phyloP scores from a whole-genome alignment of 768 basidiomycete species.

The Macrocybe gigantea region DNA sequence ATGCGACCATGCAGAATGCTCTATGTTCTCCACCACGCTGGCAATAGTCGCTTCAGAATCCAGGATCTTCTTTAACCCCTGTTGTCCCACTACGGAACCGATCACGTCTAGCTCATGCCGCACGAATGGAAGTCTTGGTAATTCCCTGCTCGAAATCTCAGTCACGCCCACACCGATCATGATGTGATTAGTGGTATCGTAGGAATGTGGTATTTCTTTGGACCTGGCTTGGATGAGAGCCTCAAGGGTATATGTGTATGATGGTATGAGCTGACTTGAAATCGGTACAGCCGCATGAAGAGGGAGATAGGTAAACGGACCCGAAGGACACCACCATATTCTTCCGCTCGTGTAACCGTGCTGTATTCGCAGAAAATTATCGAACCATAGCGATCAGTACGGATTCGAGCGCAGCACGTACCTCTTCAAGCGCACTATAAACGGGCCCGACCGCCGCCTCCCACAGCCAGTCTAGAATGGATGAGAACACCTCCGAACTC shows the following conservation, averaged over 20 bases:
- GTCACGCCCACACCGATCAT: no score
- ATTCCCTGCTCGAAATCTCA: no score
- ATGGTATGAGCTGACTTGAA: background rate
- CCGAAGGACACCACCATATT: conserved; percentile 1
- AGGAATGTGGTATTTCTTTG: no score
- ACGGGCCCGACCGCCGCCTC: background rate
- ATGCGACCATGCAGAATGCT: background rate
- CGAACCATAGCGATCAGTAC: background rate
- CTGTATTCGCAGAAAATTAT: background rate
- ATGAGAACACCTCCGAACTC: background rate
- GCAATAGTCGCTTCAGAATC: background rate
- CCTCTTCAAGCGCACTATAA: background rate
- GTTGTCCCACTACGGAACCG: background rate
- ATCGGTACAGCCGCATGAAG: background rate
- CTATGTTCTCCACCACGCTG: background rate
- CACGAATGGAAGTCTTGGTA: background rate
- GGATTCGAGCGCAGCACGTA: background rate
- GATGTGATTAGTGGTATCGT: no score
- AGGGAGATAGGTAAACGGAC: background rate
- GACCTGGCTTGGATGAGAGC: background rate
- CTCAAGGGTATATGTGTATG: background rate
- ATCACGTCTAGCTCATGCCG: background rate
- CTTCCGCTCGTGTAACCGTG: background rate
- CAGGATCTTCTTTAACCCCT: background rate
- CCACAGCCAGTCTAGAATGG: background rate